Conservation (phyloP, 306 rosid genomes). For the Ammopiptanthus mongolicus region DNA sequence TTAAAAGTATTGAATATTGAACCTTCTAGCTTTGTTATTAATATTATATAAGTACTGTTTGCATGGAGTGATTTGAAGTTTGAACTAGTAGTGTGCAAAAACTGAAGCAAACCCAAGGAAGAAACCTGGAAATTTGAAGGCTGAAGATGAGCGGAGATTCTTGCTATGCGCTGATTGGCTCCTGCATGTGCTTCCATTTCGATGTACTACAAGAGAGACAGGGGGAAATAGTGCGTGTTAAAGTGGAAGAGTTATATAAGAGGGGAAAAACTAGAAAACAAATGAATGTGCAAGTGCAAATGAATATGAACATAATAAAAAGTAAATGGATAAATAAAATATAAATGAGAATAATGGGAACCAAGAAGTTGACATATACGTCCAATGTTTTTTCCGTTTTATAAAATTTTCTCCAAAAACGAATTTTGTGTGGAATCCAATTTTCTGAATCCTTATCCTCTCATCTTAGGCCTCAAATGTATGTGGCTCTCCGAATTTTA, state of each 20-base stretch:
- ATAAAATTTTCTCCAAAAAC: neutral
- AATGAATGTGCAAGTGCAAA: neutral
- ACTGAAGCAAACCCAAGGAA: neutral
- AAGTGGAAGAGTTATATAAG: neutral
- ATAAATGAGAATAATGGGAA: slow-evolving; percentile 15
- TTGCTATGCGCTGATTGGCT: slow-evolving; percentile 58
- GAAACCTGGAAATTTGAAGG: slow-evolving; percentile 64
- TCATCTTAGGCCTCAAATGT: slow-evolving; percentile 37
- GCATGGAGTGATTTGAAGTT: neutral
- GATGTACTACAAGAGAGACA: neutral
- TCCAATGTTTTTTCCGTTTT: slow-evolving; percentile 6
- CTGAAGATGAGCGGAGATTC: slow-evolving; percentile 63
- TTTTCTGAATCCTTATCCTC: slow-evolving; percentile 50
- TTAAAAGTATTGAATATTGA: neutral
- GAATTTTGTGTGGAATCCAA: slow-evolving; percentile 49
- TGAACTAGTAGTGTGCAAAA: neutral
- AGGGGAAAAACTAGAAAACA: neutral
- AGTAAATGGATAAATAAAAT: slow-evolving; percentile 30
- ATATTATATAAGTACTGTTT: neutral
- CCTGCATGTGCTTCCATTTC: slow-evolving; percentile 42
- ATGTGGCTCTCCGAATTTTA: slow-evolving; percentile 45
- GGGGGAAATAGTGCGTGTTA: neutral
- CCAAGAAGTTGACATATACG: slow-evolving; percentile 32
- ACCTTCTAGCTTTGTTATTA: neutral
- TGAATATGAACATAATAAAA: slow-evolving; percentile 8